phyloP scores from a whole-genome alignment of 768 basidiomycete species.

The Boletus edulis region DNA sequence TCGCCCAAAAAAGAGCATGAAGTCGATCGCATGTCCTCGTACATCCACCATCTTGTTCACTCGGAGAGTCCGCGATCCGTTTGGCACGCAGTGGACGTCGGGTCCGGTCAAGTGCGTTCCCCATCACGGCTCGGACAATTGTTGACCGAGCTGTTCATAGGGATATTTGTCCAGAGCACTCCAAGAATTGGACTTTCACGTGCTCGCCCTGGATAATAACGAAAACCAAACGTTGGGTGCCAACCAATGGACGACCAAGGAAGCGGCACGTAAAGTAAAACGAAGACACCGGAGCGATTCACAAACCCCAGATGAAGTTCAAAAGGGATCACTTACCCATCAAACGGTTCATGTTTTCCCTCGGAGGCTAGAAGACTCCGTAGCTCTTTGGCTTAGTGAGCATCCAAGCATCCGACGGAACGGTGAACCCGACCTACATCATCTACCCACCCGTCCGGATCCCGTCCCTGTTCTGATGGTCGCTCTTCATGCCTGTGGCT shows the following conservation, averaged over 20 bases:
- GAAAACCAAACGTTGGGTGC: constrained; percentile 59
- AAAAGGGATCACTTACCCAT: constrained; percentile 47
- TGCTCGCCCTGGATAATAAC: constrained; percentile 69
- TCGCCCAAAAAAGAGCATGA: constrained; percentile 79
- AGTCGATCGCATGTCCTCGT: constrained; percentile 60
- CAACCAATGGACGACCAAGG: constrained; percentile 38
- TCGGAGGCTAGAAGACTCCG: constrained; percentile 40
- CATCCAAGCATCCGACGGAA: not conserved
- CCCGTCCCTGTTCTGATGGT: constrained; percentile 54
- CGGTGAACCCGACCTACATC: not conserved
- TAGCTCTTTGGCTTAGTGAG: constrained; percentile 52
- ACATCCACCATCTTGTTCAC: constrained; percentile 38
- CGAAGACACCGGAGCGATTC: constrained; percentile 3
- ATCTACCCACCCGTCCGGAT: not conserved
- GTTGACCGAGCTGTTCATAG: constrained; percentile 28
- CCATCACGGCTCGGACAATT: not conserved
- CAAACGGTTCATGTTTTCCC: constrained; percentile 55
- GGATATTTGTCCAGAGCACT: constrained; percentile 62
- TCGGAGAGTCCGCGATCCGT: constrained; percentile 25
- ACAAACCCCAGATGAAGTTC: not conserved
- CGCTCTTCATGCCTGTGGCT: constrained; percentile 75
- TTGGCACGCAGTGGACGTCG: constrained; percentile 65
- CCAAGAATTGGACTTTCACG: constrained; percentile 36
- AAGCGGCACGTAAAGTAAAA: constrained; percentile 18
- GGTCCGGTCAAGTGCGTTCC: constrained; percentile 61